Conservation (phyloP, 73 alveolate genomes). For the Paramecium sonneborni region DNA sequence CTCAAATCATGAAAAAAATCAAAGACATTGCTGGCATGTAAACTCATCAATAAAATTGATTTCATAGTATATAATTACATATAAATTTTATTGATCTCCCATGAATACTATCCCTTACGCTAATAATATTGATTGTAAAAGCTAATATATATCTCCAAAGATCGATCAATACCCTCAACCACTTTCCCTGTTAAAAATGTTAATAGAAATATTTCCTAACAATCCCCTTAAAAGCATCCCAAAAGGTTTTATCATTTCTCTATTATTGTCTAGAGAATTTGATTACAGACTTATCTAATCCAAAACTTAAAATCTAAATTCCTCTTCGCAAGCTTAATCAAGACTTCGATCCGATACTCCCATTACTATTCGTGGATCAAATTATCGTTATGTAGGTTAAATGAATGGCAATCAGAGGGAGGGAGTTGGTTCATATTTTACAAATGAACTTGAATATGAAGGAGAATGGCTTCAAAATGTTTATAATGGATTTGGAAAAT, state of each 20-base stretch:
- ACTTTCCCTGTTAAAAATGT: not conserved
- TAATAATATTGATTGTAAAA: not conserved
- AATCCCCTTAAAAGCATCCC: not conserved
- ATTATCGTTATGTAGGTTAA: not conserved
- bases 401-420: not conserved
- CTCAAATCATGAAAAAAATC: slow-evolving; percentile 75
- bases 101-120: not conserved
- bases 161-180: not conserved
- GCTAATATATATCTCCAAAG: not conserved
- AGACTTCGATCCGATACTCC: not conserved
- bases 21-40: slow-evolving; percentile 76
- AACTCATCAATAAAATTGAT: slow-evolving; percentile 32
- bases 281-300: not conserved
- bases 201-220: not conserved
- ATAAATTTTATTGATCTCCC: not conserved
- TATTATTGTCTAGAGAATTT: not conserved
- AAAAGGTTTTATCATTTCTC: not conserved
- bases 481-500: slow-evolving; percentile 62
- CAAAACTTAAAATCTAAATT: not conserved
- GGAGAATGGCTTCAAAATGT: slow-evolving; percentile 52
- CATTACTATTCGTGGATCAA: not conserved
- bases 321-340: not conserved
- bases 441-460: slow-evolving; percentile 1
- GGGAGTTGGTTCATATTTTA: slow-evolving; percentile 54
- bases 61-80: not conserved